A percentile compares a stretch with the other conserved stretches of the same genome.
These are phyloP conservation scores for Aspergillus avenaceus DNA, from an alignment of 495 filamentous ascomycete genomes.

Conservation along the genomic window DNA sequence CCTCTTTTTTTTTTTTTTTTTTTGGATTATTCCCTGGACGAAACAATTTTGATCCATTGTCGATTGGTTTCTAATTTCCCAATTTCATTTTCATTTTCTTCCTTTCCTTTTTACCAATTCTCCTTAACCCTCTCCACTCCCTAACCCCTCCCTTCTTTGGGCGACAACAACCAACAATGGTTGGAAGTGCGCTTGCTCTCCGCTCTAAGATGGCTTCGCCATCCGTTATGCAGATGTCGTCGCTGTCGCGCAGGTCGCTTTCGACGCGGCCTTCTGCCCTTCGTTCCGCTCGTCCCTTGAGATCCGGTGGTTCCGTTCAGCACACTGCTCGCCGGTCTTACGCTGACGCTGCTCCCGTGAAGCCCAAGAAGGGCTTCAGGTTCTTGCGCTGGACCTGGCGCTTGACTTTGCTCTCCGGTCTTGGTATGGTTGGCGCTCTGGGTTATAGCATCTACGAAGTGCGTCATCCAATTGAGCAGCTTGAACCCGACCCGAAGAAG, in stretches of 20 bases:
- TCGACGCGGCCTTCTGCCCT: conserved; percentile 22
- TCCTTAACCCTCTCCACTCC: conserved; percentile 13
- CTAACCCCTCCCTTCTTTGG: conserved; percentile 9
- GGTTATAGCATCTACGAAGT: conserved; percentile 78
- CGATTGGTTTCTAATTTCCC: not conserved
- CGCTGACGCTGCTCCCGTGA: conserved; percentile 39
- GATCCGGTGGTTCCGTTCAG: conserved; percentile 21
- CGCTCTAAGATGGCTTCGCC: conserved; percentile 30
- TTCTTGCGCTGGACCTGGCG: conserved; percentile 72
- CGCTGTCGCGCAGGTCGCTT: conserved; percentile 39
- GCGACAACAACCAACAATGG: conserved; percentile 29
- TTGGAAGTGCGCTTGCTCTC: conserved; percentile 39
- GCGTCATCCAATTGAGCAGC: conserved; percentile 77
- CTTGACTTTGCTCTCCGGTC: conserved; percentile 61
- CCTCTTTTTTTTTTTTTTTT: conserved; percentile 11
- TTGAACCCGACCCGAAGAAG: conserved; percentile 77
- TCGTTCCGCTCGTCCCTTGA: conserved; percentile 22
- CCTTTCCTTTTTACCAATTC: conserved; percentile 6
- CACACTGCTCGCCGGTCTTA: conserved; percentile 36
- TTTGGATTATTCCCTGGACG: conserved; percentile 2
- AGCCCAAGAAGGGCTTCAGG: conserved; percentile 44
- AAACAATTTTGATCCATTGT: not conserved
- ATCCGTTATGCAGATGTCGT: conserved; percentile 36
- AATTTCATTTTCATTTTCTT: conserved; percentile 8
- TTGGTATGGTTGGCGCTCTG: conserved; percentile 65